Percentiles rank a stretch among this genome's conserved stretches.
Evolutionary conservation across 345 rosid genomes (phyloP).

Genomic region (Bretschneidera sinensis): DNA sequence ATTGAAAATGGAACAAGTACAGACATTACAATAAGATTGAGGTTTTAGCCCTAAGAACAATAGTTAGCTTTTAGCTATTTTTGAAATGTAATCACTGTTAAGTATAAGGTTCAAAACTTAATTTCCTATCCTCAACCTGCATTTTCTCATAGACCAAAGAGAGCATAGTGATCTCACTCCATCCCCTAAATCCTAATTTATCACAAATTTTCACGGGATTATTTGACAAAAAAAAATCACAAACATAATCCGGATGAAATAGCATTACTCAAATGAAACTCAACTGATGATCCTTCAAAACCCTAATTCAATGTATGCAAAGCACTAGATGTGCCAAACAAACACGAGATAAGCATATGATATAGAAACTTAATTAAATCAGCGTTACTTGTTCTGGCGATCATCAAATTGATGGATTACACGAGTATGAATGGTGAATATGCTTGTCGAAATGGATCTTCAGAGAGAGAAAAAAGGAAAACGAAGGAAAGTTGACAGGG

Average conservation of each 20-base stretch:
- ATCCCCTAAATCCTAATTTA: no score
- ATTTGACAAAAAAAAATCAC: no score
- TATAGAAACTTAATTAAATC: neutral
- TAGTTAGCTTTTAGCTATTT: no score
- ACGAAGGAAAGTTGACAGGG: neutral
- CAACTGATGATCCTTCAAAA: neutral
- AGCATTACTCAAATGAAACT: no score
- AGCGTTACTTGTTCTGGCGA: neutral
- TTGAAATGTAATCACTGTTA: no score
- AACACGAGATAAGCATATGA: neutral
- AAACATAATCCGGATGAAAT: neutral
- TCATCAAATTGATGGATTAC: no score
- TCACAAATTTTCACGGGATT: no score
- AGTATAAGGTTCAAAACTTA: neutral
- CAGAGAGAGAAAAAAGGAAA: neutral
- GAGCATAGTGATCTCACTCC: neutral
- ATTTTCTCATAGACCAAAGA: conserved; percentile 11
- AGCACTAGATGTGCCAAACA: neutral
- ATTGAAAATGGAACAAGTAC: no score
- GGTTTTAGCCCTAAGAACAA: no score
- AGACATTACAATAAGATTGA: no score
- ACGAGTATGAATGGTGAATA: neutral
- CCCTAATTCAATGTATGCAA: neutral
- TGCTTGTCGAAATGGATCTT: neutral
- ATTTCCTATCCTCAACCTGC: neutral